These are phyloP conservation scores for Mycena albidolilacea DNA, from an alignment of 768 basidiomycete genomes.

Conservation along the genomic window DNA sequence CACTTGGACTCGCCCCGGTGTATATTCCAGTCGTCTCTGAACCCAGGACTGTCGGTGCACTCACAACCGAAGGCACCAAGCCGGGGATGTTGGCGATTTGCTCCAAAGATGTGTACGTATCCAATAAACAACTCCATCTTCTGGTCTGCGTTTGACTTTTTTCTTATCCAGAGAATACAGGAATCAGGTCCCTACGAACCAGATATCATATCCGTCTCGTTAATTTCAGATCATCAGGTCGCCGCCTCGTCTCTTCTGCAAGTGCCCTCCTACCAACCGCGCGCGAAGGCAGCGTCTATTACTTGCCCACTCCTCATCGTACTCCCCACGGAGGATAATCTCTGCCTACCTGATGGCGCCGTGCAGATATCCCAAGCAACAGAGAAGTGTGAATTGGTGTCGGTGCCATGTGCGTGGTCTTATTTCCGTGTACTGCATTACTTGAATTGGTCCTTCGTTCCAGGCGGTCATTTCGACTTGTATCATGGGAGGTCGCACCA, in stretches of 20 bases:
- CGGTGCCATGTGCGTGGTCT: conserved; percentile 35
- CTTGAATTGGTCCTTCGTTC: neutral
- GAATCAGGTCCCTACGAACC: conserved; percentile 19
- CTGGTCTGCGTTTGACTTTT: neutral
- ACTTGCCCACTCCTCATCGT: conserved; percentile 43
- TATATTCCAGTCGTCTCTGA: conserved; percentile 48
- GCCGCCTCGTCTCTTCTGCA: conserved; percentile 38
- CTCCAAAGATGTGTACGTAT: conserved; percentile 27
- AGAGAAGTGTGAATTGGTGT: conserved; percentile 39
- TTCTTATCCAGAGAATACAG: conserved; percentile 25
- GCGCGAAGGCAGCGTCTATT: conserved; percentile 30
- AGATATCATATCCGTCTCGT: neutral
- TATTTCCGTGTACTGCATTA: neutral
- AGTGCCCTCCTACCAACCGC: conserved; percentile 35
- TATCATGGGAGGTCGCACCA: conserved; percentile 43
- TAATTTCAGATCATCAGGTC: neutral
- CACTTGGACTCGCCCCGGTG: conserved; percentile 44
- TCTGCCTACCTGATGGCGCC: conserved; percentile 38
- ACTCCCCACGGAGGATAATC: conserved; percentile 41
- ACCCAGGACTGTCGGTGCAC: conserved; percentile 47
- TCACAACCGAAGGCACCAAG: conserved; percentile 42
- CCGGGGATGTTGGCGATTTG: conserved; percentile 41
- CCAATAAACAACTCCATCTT: neutral
- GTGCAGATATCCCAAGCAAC: conserved; percentile 36
- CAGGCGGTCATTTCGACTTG: conserved; percentile 46